phyloP scores from a whole-genome alignment of 169 alveolate genomes.

The Plasmodium knowlesi region DNA sequence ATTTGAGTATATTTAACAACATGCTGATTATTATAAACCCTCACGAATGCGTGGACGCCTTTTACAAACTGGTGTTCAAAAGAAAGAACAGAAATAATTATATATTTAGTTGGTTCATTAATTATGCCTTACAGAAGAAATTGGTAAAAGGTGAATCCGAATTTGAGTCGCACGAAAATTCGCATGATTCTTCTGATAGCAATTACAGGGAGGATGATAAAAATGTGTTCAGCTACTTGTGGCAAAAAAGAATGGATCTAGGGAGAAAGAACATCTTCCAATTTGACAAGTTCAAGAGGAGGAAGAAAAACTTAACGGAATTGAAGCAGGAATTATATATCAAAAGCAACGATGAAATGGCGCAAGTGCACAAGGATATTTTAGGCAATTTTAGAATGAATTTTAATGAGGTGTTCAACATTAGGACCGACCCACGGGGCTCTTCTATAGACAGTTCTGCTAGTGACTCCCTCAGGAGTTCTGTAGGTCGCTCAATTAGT shows the following conservation, averaged over 20 bases:
- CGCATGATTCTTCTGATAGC: neutral
- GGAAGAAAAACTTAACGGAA: neutral
- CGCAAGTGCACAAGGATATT: conserved; percentile 3
- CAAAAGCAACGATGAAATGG: conserved; percentile 31
- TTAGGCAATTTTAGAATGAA: conserved; percentile 3
- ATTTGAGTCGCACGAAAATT: conserved; percentile 1
- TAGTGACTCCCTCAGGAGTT: neutral
- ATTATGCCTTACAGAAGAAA: conserved; percentile 1
- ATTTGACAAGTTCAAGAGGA: conserved; percentile 4
- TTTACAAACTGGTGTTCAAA: conserved; percentile 62
- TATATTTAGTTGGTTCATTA: conserved; percentile 41
- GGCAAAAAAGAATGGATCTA: neutral
- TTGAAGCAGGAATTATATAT: conserved; percentile 31
- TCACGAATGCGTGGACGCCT: neutral
- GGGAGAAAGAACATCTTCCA: neutral
- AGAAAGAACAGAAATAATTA: conserved; percentile 55
- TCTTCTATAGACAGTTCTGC: neutral
- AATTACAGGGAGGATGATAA: conserved; percentile 11
- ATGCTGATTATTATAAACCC: conserved; percentile 61
- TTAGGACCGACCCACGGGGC: neutral
- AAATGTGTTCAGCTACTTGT: neutral
- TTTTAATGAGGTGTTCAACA: conserved; percentile 15
- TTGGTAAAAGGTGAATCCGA: neutral
- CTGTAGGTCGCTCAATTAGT: neutral
- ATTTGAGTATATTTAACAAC: conserved; percentile 57